These are phyloP conservation scores for Helichrysum umbraculigerum DNA, from an alignment of 129 eudicot species.

Conservation along the genomic window DNA sequence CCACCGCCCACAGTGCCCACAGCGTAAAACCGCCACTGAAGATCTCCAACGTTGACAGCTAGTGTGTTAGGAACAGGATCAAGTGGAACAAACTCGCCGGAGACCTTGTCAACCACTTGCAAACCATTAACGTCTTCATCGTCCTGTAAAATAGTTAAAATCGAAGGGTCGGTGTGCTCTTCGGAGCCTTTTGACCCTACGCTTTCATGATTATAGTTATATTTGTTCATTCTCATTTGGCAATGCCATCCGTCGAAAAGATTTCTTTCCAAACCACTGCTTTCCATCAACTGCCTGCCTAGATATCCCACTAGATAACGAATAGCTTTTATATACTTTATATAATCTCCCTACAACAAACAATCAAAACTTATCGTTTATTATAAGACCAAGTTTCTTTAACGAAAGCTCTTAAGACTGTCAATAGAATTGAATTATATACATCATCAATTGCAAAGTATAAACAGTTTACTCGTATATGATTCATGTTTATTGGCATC, in stretches of 20 bases:
- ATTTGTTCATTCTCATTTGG: neutral
- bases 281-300: neutral
- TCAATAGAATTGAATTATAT: neutral
- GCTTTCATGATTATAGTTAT: neutral
- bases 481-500: neutral
- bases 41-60: neutral
- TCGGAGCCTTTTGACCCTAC: neutral
- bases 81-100: neutral
- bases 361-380: too few species aligned
- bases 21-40: too few species aligned
- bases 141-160: neutral
- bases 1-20: too few species aligned
- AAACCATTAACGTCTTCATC: neutral
- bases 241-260: neutral
- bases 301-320: neutral
- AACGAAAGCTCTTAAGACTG: too few species aligned
- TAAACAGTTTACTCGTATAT: too few species aligned
- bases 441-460: too few species aligned
- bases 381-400: too few species aligned
- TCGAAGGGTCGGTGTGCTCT: neutral
- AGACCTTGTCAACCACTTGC: neutral
- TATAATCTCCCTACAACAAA: neutral
- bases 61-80: neutral
- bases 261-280: neutral
- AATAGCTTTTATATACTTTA: neutral